A percentile compares a stretch with the other conserved stretches of the same genome.
Conservation (phyloP, 2,329 filamentous ascomycete genomes). For the Raffaelea arxii region DNA sequence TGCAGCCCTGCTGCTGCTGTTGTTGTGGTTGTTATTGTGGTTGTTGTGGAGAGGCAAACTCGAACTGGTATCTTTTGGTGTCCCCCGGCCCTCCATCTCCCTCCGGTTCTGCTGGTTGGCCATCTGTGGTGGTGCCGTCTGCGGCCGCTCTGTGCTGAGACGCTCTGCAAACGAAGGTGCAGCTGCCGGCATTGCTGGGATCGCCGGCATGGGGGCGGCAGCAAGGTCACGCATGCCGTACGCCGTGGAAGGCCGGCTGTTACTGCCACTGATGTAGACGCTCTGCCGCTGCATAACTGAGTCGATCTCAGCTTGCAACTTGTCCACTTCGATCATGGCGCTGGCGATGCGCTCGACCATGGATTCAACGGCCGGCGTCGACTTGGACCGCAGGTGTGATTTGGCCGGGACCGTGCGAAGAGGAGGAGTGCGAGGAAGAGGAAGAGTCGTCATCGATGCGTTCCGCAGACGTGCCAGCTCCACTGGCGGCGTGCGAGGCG, state of each 20-base stretch:
- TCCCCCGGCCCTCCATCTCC: no score
- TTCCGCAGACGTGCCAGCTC: no score
- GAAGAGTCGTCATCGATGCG: no score
- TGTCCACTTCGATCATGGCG: constrained; percentile 49
- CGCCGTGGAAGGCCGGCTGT: constrained; percentile 43
- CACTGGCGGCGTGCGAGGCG: neutral
- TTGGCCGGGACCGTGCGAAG: constrained; percentile 21
- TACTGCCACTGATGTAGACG: constrained; percentile 41
- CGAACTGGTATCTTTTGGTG: no score
- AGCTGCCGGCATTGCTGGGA: constrained; percentile 46
- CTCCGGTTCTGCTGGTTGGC: no score
- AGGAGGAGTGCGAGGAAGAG: no score
- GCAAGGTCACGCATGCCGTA: constrained; percentile 29
- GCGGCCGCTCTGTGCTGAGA: constrained; percentile 35
- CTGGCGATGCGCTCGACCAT: constrained; percentile 47
- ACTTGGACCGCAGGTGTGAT: constrained; percentile 33
- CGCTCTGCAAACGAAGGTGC: constrained; percentile 50
- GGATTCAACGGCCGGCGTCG: constrained; percentile 36
- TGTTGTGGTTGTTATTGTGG: no score
- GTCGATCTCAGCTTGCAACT: constrained; percentile 49
- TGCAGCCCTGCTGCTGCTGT: no score
- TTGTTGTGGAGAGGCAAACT: no score
- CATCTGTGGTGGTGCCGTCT: constrained; percentile 21
- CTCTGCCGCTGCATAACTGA: constrained; percentile 51
- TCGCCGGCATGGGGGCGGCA: constrained; percentile 41